Percentiles rank a stretch among this genome's conserved stretches.
Evolutionary conservation across 1,139 yeast genomes (phyloP).

Genomic region (Taphrina betulina): DNA sequence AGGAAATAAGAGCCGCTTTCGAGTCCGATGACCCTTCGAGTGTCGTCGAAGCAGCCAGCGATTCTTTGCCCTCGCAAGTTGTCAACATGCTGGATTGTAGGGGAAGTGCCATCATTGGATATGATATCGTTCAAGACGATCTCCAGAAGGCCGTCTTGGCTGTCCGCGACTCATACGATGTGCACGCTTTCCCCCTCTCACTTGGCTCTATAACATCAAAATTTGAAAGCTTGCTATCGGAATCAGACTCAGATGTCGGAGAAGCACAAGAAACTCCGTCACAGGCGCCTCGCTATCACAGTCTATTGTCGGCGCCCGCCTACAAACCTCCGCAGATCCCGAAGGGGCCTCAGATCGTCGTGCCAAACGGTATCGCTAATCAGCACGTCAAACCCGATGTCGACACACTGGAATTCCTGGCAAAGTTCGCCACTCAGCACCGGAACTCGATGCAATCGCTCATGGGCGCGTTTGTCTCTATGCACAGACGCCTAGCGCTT

Average conservation of each 20-base stretch:
- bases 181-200: background rate
- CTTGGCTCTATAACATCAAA: too few species aligned
- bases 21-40: background rate
- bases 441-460: conserved; percentile 21
- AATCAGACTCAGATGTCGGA: too few species aligned
- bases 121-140: background rate
- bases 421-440: conserved; percentile 20
- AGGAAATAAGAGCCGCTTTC: conserved; percentile 8
- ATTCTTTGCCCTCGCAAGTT: conserved; percentile 3
- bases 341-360: conserved; percentile 12
- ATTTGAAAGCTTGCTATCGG: too few species aligned
- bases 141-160: conserved; percentile 4
- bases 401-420: conserved; percentile 32
- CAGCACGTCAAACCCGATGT: conserved; percentile 6
- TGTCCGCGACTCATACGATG: background rate
- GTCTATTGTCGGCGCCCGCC: conserved; percentile 11
- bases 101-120: background rate
- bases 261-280: background rate
- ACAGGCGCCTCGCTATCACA: background rate
- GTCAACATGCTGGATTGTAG: conserved; percentile 14
- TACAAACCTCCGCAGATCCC: conserved; percentile 1
- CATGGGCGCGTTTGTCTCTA: conserved; percentile 4
- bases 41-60: conserved; percentile 3
- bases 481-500: conserved; percentile 25
- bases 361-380: conserved; percentile 3